Evolutionary conservation across 352 stramenopile genomes (phyloP), one percentile per base, ranked within the genome.

Genomic region (Phytophthora idaei): DNA sequence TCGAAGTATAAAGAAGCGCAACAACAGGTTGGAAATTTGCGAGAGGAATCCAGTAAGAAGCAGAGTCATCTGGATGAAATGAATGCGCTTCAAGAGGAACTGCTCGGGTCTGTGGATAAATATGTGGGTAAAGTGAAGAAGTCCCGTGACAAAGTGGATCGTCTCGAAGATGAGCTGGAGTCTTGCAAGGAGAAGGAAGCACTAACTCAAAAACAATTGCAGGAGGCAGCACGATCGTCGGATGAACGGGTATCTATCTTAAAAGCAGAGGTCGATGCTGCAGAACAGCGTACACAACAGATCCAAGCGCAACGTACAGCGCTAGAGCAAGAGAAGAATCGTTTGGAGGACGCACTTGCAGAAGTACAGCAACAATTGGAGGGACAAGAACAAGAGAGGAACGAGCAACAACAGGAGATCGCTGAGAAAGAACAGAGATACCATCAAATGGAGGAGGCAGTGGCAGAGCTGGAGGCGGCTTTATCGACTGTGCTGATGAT

Each of bases 41-140:
- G 69, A 31, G 52, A 63, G 1, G 68, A 84, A 1, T 61, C 42
- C 9, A 11, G 57, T 9, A 69, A 66, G 9, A 71, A 71, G 5
- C 64, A 78, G 27, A 36, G 50, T 2, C 78, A 87, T 55, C 61
- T 92, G 2, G 71, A 90, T 5, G 86, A 92, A 49, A 61, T 92
- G 11, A 88, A 90, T 37, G 57, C 64, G 0, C 67, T 94, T 1
- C 86, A 94, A 49, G 86, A 94, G 36, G 83, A 89, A 29, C 15
- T 94, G 2, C 74, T 94, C 4, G 45, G 69, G 6, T 85, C 78
- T 0, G 75, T 93, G 10, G 80, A 90, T 21, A 74, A 81, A 34
- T 76, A 86, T 46, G 64, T 80, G 17, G 34, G 39, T 1, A 70
- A 67, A 9, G 49, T 62, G 3, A 79, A 83, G 41, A 66, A 76